Base-by-base conservation (phyloP, 106 monocot species). In the Chionographis japonica region DNA sequence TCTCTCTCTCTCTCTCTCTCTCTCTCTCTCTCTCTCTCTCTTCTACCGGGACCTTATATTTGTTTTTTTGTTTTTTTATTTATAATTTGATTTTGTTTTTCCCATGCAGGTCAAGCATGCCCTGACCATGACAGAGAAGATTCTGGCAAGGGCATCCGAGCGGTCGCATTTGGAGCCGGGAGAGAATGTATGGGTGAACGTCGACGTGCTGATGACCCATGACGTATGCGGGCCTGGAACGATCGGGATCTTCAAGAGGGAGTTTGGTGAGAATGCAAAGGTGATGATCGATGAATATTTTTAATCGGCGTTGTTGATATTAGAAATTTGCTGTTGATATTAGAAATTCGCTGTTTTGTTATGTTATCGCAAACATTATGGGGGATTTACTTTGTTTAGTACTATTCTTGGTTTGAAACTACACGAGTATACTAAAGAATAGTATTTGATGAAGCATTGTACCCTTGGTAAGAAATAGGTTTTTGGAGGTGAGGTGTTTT, bases 71-170 rank as follows among this genome's bases (percentile, higher is more conserved):
- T 57, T 38, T 52, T 19, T 18, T 50, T 15, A 46, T 4, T 46
- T 8, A 8, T 6, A 10, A 46, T 46, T 46, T 46, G 46, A 46
- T 46, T 43, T 37, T 55, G 11, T 6, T 68, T 27, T 62, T 7
- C 12, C 41, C 58, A 3, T 75, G 35, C 66, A 95, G 95, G 91
- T 95, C 53, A 95, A 95, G 63, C 67, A 80, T 68, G 86, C 81
- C 2, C 84, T 91, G 95, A 95, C 92, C 35, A 86, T 95, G 89
- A 95, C 92, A 3, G 95, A 95, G 80, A 95, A 95, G 65, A 95
- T 95, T 59, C 60, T 95, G 50, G 91, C 92, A 3, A 80, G 75
- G 74, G 84, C 92, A 12, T 97, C 97, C 4, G 86, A 89, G 64
- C 74, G 75, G 52, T 61, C 84, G 10, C 69, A 73, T 2, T 67